phyloP scores from a whole-genome alignment of 164 flowering plant species.

The Berberis vulgaris region DNA sequence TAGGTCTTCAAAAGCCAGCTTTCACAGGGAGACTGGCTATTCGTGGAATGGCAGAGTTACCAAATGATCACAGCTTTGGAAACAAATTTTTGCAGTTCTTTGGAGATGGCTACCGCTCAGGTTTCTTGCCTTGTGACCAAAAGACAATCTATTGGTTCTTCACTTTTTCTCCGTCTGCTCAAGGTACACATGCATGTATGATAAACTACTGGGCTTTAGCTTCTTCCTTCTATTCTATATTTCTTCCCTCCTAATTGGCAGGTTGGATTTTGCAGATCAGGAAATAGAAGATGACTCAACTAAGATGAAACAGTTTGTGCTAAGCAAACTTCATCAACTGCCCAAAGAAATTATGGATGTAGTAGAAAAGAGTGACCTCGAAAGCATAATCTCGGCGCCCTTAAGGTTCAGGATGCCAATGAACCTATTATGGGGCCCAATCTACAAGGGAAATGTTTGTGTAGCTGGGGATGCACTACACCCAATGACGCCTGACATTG shows the following conservation, averaged over 20 bases:
- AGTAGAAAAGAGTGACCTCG: slow-evolving; percentile 14
- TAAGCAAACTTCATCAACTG: slow-evolving; percentile 12
- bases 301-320: slow-evolving; percentile 13
- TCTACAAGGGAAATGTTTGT: not conserved
- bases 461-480: slow-evolving; percentile 19
- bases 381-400: slow-evolving; percentile 19
- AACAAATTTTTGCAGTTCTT: slow-evolving; percentile 24
- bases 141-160: too few relatives aligned
- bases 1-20: slow-evolving; percentile 30
- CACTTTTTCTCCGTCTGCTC: too few relatives aligned
- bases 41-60: slow-evolving; percentile 34
- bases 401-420: slow-evolving; percentile 13
- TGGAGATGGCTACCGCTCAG: slow-evolving; percentile 21
- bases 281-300: slow-evolving; percentile 9
- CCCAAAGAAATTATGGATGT: slow-evolving; percentile 15
- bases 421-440: not conserved
- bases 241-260: too few relatives aligned
- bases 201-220: too few relatives aligned
- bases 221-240: too few relatives aligned
- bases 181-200: too few relatives aligned
- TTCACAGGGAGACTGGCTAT: slow-evolving; percentile 34
- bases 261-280: too few relatives aligned
- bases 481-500: slow-evolving; percentile 23
- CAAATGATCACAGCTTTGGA: slow-evolving; percentile 37
- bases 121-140: slow-evolving; percentile 26